Percentiles rank a stretch among this genome's conserved stretches.
These are phyloP conservation scores for Fagopyrum esculentum DNA, from an alignment of 148 eudicot genomes.

Conservation along the genomic window DNA sequence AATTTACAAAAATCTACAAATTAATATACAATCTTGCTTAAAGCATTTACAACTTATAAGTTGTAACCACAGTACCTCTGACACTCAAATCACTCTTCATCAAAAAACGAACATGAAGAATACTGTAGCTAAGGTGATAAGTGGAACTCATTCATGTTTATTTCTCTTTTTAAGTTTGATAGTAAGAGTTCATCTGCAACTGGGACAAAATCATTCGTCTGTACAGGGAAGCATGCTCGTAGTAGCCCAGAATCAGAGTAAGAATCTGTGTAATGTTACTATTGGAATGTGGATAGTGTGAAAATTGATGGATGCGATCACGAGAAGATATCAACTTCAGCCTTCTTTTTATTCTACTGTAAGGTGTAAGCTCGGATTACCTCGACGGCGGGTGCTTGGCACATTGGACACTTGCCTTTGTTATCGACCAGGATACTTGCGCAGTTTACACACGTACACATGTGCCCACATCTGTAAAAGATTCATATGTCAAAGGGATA, in stretches of 20 bases:
- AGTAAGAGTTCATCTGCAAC: neutral
- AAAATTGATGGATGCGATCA: neutral
- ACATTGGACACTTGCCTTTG: slow-evolving; percentile 74
- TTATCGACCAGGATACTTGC: slow-evolving; percentile 53
- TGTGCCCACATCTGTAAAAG: slow-evolving; percentile 80
- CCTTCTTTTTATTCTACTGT: slow-evolving; percentile 25
- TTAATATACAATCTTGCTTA: too few species aligned
- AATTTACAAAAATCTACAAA: too few species aligned
- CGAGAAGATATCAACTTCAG: neutral
- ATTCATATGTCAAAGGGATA: neutral
- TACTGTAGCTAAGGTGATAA: neutral
- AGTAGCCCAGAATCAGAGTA: neutral
- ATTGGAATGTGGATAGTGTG: neutral
- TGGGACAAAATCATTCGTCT: neutral
- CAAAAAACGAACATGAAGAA: neutral
- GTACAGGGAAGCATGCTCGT: neutral
- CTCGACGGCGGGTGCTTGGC: slow-evolving; percentile 79
- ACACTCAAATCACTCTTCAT: neutral
- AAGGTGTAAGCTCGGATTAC: slow-evolving; percentile 66
- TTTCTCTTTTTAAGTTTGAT: neutral
- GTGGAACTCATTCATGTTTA: neutral
- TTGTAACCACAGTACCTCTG: too few species aligned
- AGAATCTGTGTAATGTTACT: neutral
- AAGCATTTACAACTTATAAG: too few species aligned
- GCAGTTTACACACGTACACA: slow-evolving; percentile 84